Base-by-base conservation (phyloP, 164 flowering plant species). In the Akebia trifoliata region DNA sequence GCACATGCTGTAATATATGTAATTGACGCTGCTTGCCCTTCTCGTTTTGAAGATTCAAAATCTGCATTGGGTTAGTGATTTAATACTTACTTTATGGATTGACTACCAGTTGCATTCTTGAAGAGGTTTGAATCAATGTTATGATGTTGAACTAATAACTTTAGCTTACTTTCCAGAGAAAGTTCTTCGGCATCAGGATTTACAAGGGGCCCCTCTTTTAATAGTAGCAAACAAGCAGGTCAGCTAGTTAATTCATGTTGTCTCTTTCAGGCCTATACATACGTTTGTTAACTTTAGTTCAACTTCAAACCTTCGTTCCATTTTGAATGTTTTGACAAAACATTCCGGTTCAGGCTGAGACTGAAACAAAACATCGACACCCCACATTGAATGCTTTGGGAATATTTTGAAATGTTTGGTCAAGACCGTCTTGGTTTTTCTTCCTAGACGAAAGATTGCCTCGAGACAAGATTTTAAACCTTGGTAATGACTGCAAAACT, bases 181-280 rank as follows among this genome's bases (percentile, higher is more conserved):
- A 60, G 81, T 82, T 66, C 90, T 93, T 47, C 77, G 92, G 63
- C 90, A 93, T 57, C 86, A 80, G 57, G 99, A 93, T 78, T 66
- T 90, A 78, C 81, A 69, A 71, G 99, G 99, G 62, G 99, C 99
- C 7, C 99, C 99, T 32, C 80, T 93, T 67, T 70, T 93, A 69
- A 76, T 93, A 52, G 54, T 93, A 55, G 99, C 89, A 30, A 93
- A 93, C 78, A 93, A 93, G 78, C 99, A 93, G 94, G 98, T 89
- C 32, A 62, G 46, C 24, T 35, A 8, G 21, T 62, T 36, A 4
- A 37, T 59, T 42, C 24, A 43, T 9, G 37, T 30, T n/a, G 6
- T 25, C 6, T 28, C 11, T 49, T 30, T 48, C 10, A 42, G 46
- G 46, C 17, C 14, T 42, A 15, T 42, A 42, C 5, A 8, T 17